Evolutionary conservation across 1,284 basidiomycete species (phyloP).

Genomic region (Leccinum insigne): DNA sequence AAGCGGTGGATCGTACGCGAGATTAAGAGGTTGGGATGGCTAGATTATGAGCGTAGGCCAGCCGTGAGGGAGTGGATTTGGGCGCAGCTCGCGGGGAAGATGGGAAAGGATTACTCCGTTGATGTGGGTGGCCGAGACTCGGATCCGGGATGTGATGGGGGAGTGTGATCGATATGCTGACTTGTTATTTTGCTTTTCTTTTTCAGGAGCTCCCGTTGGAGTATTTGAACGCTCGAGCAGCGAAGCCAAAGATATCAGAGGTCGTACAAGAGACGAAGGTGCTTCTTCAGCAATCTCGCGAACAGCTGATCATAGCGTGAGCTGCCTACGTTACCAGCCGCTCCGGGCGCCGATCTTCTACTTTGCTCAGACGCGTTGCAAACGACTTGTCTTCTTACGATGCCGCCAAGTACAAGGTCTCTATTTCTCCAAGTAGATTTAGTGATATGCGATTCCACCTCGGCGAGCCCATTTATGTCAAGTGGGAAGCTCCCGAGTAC

Average conservation of each 20-base stretch:
- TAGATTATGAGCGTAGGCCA: constrained; percentile 73
- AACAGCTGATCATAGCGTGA: constrained; percentile 87
- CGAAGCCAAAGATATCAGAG: constrained; percentile 65
- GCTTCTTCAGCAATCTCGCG: constrained; percentile 87
- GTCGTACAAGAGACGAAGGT: constrained; percentile 93
- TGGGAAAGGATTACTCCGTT: constrained; percentile 93
- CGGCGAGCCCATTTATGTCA: constrained; percentile 85
- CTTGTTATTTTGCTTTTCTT: background rate
- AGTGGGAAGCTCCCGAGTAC: constrained; percentile 85
- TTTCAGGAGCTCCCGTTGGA: constrained; percentile 73
- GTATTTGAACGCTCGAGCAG: constrained; percentile 46
- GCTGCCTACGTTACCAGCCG: constrained; percentile 28
- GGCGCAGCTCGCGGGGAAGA: constrained; percentile 86
- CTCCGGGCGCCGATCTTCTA: constrained; percentile 1
- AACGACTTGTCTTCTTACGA: constrained; percentile 82
- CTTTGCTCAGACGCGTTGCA: constrained; percentile 66
- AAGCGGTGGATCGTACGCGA: constrained; percentile 89
- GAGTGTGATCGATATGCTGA: constrained; percentile 32
- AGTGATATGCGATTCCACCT: constrained; percentile 75
- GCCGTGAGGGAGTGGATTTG: constrained; percentile 80
- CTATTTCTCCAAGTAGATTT: constrained; percentile 53
- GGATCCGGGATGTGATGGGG: background rate
- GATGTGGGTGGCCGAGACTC: constrained; percentile 53
- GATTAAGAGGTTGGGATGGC: constrained; percentile 83
- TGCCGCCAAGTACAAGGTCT: constrained; percentile 73